Base-by-base conservation (phyloP, 371 early-diverging fungal genomes). In the Conidiobolus incongruus region DNA sequence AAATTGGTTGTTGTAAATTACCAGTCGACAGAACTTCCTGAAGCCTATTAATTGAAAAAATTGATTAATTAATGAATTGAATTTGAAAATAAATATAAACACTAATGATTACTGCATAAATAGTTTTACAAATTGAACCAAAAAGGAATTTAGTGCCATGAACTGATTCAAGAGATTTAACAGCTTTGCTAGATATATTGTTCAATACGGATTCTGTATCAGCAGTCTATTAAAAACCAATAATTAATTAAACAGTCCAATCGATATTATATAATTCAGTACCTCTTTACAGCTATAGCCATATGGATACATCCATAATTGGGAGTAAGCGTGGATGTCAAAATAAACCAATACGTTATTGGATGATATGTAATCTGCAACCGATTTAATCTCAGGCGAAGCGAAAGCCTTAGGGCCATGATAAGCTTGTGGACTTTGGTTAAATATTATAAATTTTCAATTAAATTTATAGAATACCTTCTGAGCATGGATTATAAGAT, bases 281-380 rank as follows among this genome's bases (percentile, higher is more conserved):
- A 7, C 12, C 20, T 4, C 22, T 3, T 41, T 36, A 54, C 63
- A 55, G 32, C 55, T 51, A n/a, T 41, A 49, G 1, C 55, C 62
- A 47, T 54, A 62, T 6, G 62, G 62, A 3, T 48, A 46, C 59
- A 61, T 56, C 55, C 64, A 68, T 10, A 72, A 55, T 45, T 69
- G 68, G 15, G 60, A 53, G 40, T 60, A 72, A 4, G 70, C 49
- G 38, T 71, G 72, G 34, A 70, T 58, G 40, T 71, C 75, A 29
- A 70, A 58, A 41, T 58, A 74, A 2, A 44, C 39, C 19, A 56
- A 49, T 0, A 52, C 54, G 22, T 54, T 50, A 4, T 39, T 46
- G 31, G 47, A 48, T 21, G 30, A 35, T 22, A 71, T 50, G 50
- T 59, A 71, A 28, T 60, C 57, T 1, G 62, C 57, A 28, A 74